Evolutionary conservation across 2,329 filamentous ascomycete genomes (phyloP).

Genomic region (Colletotrichum lini): DNA sequence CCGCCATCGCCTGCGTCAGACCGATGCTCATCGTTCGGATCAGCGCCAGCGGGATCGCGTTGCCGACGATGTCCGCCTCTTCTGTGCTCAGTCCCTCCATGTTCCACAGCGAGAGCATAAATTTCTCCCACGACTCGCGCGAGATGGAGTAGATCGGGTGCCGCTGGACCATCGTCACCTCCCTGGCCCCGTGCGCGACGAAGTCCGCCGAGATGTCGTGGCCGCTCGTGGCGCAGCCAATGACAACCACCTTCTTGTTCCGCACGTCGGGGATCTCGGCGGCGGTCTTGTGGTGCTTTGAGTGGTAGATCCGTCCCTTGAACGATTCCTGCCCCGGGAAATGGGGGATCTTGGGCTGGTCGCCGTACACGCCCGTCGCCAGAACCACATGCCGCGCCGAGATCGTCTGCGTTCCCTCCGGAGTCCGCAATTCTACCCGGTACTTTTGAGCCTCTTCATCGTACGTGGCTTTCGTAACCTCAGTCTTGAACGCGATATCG

Average conservation of each 20-base stretch:
- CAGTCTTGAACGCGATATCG: slow-evolving; percentile 60
- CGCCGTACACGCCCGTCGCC: slow-evolving; percentile 61
- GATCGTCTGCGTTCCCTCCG: slow-evolving; percentile 46
- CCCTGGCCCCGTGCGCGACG: slow-evolving; percentile 60
- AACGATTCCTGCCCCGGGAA: slow-evolving; percentile 58
- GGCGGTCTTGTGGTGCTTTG: slow-evolving; percentile 58
- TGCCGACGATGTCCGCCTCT: slow-evolving; percentile 63
- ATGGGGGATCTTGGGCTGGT: slow-evolving; percentile 55
- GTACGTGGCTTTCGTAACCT: slow-evolving; percentile 55
- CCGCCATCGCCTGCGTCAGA: slow-evolving; percentile 56
- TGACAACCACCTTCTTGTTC: slow-evolving; percentile 61
- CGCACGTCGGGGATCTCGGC: slow-evolving; percentile 46
- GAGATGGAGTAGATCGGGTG: slow-evolving; percentile 65
- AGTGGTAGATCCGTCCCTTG: slow-evolving; percentile 60
- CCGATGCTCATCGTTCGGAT: slow-evolving; percentile 60
- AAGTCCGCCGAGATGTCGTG: slow-evolving; percentile 67
- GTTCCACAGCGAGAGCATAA: slow-evolving; percentile 57
- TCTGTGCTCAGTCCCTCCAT: slow-evolving; percentile 59
- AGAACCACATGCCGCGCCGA: slow-evolving; percentile 62
- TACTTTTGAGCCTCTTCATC: slow-evolving; percentile 55
- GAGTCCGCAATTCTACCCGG: slow-evolving; percentile 51
- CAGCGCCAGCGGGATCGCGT: slow-evolving; percentile 62
- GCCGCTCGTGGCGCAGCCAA: slow-evolving; percentile 64
- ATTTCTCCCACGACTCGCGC: slow-evolving; percentile 55
- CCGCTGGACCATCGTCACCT: slow-evolving; percentile 69